Conservation (phyloP, 805 yeast species). For the Kockiozyma suomiensis region DNA sequence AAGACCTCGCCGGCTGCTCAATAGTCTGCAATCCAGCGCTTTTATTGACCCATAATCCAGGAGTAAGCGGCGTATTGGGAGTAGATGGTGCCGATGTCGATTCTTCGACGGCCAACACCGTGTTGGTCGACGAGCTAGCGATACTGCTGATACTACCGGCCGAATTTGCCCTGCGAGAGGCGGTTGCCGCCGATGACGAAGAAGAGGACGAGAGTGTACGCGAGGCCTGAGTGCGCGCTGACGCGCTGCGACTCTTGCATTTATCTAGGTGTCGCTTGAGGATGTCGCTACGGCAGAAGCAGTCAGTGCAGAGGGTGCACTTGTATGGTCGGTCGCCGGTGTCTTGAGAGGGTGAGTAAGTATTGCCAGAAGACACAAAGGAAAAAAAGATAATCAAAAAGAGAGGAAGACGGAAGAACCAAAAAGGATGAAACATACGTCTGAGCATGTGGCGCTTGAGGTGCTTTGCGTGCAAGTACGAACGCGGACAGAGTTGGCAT, state of each 20-base stretch:
- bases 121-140: not conserved
- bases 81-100: conserved; percentile 8
- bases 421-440: conserved; percentile 40
- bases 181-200: not conserved
- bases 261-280: conserved; percentile 62
- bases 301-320: conserved; percentile 70
- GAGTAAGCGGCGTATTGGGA: conserved; percentile 11
- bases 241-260: conserved; percentile 33
- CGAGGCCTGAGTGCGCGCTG: not conserved
- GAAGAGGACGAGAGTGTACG: not conserved
- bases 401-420: too few relatives aligned
- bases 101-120: not conserved
- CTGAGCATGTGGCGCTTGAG: conserved; percentile 78
- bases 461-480: conserved; percentile 60
- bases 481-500: conserved; percentile 37
- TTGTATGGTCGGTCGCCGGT: conserved; percentile 85
- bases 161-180: conserved; percentile 4
- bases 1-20: not conserved
- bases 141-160: not conserved
- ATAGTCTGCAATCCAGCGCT: not conserved
- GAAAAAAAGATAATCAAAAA: not conserved
- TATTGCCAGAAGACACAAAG: too few relatives aligned
- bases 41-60: not conserved
- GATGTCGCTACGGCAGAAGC: conserved; percentile 64
- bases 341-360: conserved; percentile 38